Base-by-base conservation (phyloP, 2,329 filamentous ascomycete species). In the Alternaria gaisen region DNA sequence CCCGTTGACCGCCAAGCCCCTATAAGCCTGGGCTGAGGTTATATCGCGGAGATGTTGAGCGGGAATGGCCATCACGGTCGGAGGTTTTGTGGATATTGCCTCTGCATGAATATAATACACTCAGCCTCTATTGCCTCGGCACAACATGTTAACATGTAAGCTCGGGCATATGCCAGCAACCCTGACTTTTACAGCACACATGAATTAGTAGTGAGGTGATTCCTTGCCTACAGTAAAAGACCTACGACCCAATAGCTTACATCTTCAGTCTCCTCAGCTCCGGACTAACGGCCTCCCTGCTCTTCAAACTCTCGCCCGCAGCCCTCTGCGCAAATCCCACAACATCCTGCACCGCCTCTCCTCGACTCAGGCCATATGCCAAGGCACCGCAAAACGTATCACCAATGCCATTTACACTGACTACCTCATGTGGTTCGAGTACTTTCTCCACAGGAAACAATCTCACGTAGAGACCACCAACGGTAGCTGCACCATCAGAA, bases 351-450 rank as follows among this genome's bases (percentile, higher is more conserved):
- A 88, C 74, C 20, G 69, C 72, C 58, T 72, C 88, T 80, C 60
- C 86, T 75, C 61, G 76, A 18, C 89, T 88, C 66, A 98, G 76
- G 0, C 91, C 92, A 1, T 93, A 90, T n/a, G 97, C 82, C 57
- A 97, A 70, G 14, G 93, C 90, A 0, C 94, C 95, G 9, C 96
- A 83, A 76, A 98, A 94, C 0, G 95, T 97, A 79, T 99, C 95
- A 0, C 95, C 95, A 2, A 93, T 93, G 0, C 94, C 95, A 76
- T 98, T 98, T 10, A 98, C 94, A 47, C 93, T 97, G 1, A 94
- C 88, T 1, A 97, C 84, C 26, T 95, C 88, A 20, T 85, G 80
- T 0, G 82, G 78, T 2, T 69, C 60, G 6, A 97, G 84, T 16
- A 82, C 80, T 74, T 91, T 88, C 1, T 86, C 86, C 0, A 91